These are phyloP conservation scores for Candida gorgasii DNA, from an alignment of 805 yeast species.

Conservation along the genomic window DNA sequence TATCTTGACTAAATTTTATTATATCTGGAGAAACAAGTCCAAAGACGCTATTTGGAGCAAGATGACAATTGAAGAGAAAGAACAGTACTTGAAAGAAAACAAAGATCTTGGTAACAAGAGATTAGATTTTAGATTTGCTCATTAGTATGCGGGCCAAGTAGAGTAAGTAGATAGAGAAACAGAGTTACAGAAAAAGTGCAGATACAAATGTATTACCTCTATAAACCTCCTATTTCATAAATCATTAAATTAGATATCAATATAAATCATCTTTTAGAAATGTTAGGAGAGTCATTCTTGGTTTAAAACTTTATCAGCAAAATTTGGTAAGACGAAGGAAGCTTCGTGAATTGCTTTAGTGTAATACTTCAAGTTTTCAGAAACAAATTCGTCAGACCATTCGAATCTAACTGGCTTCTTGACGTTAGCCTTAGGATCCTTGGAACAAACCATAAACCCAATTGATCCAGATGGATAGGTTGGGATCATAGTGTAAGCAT, in stretches of 20 bases:
- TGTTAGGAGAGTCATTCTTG: conserved; percentile 15
- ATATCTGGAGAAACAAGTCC: conserved; percentile 22
- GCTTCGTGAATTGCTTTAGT: conserved; percentile 83
- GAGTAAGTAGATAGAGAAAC: too few species aligned
- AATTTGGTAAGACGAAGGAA: conserved; percentile 87
- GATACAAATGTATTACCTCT: conserved; percentile 7
- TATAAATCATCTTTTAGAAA: conserved; percentile 10
- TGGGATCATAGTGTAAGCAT: conserved; percentile 90
- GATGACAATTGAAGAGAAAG: conserved; percentile 21
- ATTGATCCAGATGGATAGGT: conserved; percentile 97
- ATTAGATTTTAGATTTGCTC: conserved; percentile 25
- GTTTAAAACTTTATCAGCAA: conserved; percentile 63
- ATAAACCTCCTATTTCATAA: conserved; percentile 11
- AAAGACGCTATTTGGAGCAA: conserved; percentile 20
- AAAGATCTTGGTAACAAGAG: conserved; percentile 26
- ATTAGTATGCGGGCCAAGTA: conserved; percentile 15
- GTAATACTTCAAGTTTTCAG: conserved; percentile 74
- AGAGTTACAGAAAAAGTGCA: too few species aligned
- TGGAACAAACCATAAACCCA: conserved; percentile 96
- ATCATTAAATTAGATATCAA: conserved; percentile 11
- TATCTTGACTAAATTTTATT: conserved; percentile 22
- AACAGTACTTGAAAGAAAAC: conserved; percentile 18
- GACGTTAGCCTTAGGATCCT: conserved; percentile 66
- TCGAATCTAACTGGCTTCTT: conserved; percentile 64
- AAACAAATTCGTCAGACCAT: conserved; percentile 61